phyloP scores from a whole-genome alignment of 805 yeast species.

The Candida ipomoeae region DNA sequence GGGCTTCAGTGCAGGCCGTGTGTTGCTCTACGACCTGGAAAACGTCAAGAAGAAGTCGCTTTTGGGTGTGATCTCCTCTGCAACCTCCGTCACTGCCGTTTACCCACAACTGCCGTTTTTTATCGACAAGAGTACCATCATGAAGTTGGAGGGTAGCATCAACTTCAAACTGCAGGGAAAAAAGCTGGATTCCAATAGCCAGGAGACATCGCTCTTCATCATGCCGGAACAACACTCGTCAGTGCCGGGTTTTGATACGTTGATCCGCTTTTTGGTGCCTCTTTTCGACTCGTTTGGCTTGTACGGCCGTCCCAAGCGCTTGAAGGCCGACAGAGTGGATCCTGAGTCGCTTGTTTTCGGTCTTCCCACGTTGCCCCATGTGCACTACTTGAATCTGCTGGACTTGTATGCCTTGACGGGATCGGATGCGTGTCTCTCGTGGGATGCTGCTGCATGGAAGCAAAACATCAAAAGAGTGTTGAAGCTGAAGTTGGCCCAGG shows the following conservation, averaged over 20 bases:
- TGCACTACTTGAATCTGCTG: slow-evolving; percentile 36
- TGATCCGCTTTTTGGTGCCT: slow-evolving; percentile 41
- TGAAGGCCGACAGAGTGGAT: slow-evolving; percentile 41
- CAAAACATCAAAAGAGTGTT: slow-evolving; percentile 27
- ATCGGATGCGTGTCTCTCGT: slow-evolving; percentile 25
- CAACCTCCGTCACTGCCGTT: slow-evolving; percentile 78
- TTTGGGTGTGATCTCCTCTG: slow-evolving; percentile 73
- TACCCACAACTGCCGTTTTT: slow-evolving; percentile 82
- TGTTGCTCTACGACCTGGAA: slow-evolving; percentile 79
- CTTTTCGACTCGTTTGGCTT: slow-evolving; percentile 41
- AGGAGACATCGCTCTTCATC: slow-evolving; percentile 39
- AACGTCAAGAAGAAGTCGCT: slow-evolving; percentile 65
- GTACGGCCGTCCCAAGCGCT: slow-evolving; percentile 42
- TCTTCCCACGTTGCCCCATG: slow-evolving; percentile 42
- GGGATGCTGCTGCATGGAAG: slow-evolving; percentile 39
- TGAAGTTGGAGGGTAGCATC: slow-evolving; percentile 83
- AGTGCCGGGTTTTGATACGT: slow-evolving; percentile 48
- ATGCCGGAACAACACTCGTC: slow-evolving; percentile 44
- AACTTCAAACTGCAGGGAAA: slow-evolving; percentile 46
- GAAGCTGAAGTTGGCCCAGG: slow-evolving; percentile 34
- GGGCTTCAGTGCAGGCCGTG: slow-evolving; percentile 55
- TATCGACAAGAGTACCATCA: slow-evolving; percentile 82
- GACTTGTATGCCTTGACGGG: slow-evolving; percentile 26
- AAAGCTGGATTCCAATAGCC: slow-evolving; percentile 26
- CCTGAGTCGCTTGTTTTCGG: slow-evolving; percentile 43